Conservation (phyloP, 2,329 filamentous ascomycete species). For the Claviceps sp. region DNA sequence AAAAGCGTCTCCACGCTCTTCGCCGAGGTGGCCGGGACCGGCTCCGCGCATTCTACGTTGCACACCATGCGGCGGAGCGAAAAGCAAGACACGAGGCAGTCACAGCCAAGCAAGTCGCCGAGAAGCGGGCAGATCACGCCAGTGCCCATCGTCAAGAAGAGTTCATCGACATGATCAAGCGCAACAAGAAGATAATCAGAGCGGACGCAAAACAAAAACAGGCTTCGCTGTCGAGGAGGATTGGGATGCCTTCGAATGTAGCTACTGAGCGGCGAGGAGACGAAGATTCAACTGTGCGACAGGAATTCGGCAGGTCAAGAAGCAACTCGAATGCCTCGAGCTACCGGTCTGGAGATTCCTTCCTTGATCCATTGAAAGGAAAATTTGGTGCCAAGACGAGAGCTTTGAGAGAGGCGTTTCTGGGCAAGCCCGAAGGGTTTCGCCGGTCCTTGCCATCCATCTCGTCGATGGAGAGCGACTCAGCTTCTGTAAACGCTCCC, state of each 20-base stretch:
- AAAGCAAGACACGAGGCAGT: slow-evolving; percentile 22
- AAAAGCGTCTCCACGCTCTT: slow-evolving; percentile 34
- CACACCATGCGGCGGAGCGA: slow-evolving; percentile 20
- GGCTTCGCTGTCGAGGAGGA: slow-evolving; percentile 26
- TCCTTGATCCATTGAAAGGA: slow-evolving; percentile 5
- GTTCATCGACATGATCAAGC: slow-evolving; percentile 20
- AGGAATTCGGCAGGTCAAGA: slow-evolving; percentile 10
- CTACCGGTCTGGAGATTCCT: slow-evolving; percentile 7
- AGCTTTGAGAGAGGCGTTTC: slow-evolving; percentile 22
- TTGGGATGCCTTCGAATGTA: slow-evolving; percentile 24
- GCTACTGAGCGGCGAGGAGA: slow-evolving; percentile 23
- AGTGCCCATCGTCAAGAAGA: slow-evolving; percentile 21
- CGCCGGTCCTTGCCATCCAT: slow-evolving; percentile 26
- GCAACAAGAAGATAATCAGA: slow-evolving; percentile 15
- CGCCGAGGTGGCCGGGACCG: slow-evolving; percentile 38
- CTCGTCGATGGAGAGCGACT: slow-evolving; percentile 14
- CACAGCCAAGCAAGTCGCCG: slow-evolving; percentile 15
- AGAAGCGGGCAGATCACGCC: slow-evolving; percentile 14
- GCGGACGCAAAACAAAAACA: slow-evolving; percentile 23
- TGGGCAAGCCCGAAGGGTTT: slow-evolving; percentile 19
- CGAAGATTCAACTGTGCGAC: slow-evolving; percentile 20
- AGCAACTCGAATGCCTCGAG: slow-evolving; percentile 11
- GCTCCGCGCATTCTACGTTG: slow-evolving; percentile 31
- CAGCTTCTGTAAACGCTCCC: slow-evolving; percentile 13
- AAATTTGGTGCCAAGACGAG: slow-evolving; percentile 21